Percentiles rank a stretch among this genome's conserved stretches.
Evolutionary conservation across 1,284 basidiomycete species (phyloP).

Genomic region (Stereum hirsutum): DNA sequence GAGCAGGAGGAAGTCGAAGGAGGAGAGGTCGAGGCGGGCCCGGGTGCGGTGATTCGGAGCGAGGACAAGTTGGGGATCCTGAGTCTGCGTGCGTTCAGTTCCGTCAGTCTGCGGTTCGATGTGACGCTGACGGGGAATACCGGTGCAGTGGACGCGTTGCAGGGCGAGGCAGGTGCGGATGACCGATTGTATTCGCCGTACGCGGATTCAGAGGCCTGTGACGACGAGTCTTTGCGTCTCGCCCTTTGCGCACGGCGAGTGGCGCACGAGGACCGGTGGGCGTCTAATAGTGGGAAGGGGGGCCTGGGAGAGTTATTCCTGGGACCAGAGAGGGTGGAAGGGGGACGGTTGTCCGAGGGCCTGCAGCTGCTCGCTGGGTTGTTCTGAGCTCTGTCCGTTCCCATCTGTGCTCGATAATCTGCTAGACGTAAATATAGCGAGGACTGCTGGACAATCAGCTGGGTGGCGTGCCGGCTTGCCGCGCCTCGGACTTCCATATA

Average conservation of each 20-base stretch:
- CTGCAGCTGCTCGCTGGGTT: slow-evolving; percentile 3
- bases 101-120: not conserved
- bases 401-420: no score
- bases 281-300: no score
- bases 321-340: slow-evolving; percentile 10
- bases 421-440: no score
- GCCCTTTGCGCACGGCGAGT: slow-evolving; percentile 22
- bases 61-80: slow-evolving; percentile 43
- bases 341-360: not conserved
- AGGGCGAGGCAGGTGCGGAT: slow-evolving; percentile 11
- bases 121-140: not conserved
- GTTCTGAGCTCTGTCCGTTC: no score
- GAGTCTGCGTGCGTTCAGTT: slow-evolving; percentile 24
- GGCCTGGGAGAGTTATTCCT: slow-evolving; percentile 10
- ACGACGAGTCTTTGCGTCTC: slow-evolving; percentile 34
- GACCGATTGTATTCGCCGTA: slow-evolving; percentile 31
- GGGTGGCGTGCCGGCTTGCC: no score
- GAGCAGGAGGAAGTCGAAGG: slow-evolving; percentile 2
- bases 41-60: slow-evolving; percentile 26
- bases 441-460: no score
- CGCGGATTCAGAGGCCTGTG: slow-evolving; percentile 27
- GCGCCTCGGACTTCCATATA: no score
- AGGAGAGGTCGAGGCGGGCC: slow-evolving; percentile 15
- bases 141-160: not conserved
- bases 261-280: slow-evolving; percentile 16